These are phyloP conservation scores for Thraustotheca clavata DNA, from an alignment of 352 stramenopile species.

Conservation along the genomic window DNA sequence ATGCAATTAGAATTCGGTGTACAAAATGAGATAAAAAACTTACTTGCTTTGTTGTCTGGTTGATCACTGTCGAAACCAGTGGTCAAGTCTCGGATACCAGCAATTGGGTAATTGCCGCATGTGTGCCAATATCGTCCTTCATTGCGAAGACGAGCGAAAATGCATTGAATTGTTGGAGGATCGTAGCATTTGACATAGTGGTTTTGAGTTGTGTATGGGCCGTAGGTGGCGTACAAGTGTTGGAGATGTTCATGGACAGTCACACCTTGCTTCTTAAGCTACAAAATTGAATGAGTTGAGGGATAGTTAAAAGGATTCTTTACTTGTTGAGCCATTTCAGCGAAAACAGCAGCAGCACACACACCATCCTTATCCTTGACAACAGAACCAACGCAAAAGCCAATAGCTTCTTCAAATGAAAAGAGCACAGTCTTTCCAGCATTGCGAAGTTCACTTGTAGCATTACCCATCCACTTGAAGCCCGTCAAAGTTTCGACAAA, in stretches of 20 bases:
- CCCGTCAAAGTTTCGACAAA: constrained; percentile 98
- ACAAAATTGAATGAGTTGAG: constrained; percentile 22
- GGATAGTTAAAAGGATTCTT: background rate
- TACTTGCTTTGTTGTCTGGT: constrained; percentile 69
- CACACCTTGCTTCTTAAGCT: constrained; percentile 50
- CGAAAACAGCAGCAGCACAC: constrained; percentile 84
- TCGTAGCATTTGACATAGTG: constrained; percentile 96
- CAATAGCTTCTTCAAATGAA: constrained; percentile 98
- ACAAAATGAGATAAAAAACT: background rate
- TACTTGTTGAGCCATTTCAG: constrained; percentile 71
- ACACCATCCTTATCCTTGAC: constrained; percentile 99
- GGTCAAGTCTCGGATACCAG: constrained; percentile 79
- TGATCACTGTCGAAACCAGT: constrained; percentile 83
- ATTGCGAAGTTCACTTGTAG: constrained; percentile 59
- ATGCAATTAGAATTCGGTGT: background rate
- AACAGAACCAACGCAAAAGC: constrained; percentile 95
- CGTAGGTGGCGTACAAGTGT: constrained; percentile 90
- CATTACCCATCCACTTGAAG: constrained; percentile 99
- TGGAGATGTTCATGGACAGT: constrained; percentile 74
- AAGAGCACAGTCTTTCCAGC: constrained; percentile 92
- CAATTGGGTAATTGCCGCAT: constrained; percentile 79
- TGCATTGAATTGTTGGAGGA: constrained; percentile 64
- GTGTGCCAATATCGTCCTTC: constrained; percentile 74
- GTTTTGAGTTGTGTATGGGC: constrained; percentile 96
- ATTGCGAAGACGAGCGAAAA: constrained; percentile 91